Percentiles rank a stretch among this genome's conserved stretches.
phyloP scores from a whole-genome alignment of 2,329 filamentous ascomycete species.

The Ilyonectria destructans region DNA sequence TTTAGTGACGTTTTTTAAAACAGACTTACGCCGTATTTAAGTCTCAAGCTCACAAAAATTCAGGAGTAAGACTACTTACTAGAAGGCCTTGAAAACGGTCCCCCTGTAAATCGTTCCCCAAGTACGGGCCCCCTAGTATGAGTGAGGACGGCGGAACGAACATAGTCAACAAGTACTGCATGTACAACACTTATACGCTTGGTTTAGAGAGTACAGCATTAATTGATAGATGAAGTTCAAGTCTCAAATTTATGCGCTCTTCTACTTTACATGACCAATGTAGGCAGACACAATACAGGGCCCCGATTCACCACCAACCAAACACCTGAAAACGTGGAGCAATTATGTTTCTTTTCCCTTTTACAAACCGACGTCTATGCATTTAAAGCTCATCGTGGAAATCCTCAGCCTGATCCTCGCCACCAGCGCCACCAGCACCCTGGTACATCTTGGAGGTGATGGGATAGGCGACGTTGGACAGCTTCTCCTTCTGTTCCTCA shows the following conservation, averaged over 20 bases:
- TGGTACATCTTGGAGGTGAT: constrained; percentile 98
- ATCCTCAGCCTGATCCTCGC: constrained; percentile 79
- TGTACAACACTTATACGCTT: no score
- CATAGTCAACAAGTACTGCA: no score
- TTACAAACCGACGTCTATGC: constrained; percentile 51
- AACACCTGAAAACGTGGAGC: constrained; percentile 47
- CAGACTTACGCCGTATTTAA: no score
- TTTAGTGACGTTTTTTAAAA: no score
- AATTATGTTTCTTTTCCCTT: constrained; percentile 50
- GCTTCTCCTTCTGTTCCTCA: constrained; percentile 99
- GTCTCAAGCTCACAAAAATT: no score
- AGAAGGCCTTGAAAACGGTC: no score
- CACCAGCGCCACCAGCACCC: constrained; percentile 74
- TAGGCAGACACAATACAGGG: constrained; percentile 41
- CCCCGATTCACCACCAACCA: constrained; percentile 48
- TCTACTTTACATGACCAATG: constrained; percentile 53
- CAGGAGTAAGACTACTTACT: no score
- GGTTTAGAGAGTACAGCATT: no score
- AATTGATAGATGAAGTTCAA: constrained; percentile 12
- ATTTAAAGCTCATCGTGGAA: constrained; percentile 86
- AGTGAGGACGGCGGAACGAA: no score
- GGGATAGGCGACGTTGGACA: constrained; percentile 95
- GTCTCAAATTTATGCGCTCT: constrained; percentile 47
- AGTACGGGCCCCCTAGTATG: no score
- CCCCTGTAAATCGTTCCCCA: no score